These are phyloP conservation scores for Boletus coffeatus DNA, from an alignment of 1,284 basidiomycete species.

Conservation along the genomic window DNA sequence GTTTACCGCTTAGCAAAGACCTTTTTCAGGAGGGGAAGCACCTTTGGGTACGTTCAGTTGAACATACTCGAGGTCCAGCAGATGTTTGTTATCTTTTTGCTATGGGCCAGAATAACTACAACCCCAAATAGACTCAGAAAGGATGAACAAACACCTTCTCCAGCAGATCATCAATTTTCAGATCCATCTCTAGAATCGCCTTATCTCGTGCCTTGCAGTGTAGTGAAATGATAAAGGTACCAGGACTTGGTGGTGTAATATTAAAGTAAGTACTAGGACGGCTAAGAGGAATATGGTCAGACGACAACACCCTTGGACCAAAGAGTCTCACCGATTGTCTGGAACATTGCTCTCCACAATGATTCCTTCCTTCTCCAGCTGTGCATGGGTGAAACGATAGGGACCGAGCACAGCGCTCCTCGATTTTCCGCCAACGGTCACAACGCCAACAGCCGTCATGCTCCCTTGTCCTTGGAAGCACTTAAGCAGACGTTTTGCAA, in stretches of 20 bases:
- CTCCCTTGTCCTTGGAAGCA: conserved; percentile 78
- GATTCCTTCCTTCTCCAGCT: conserved; percentile 99
- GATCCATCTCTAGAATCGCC: conserved; percentile 99
- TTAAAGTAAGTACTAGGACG: conserved; percentile 99
- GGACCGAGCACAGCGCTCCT: conserved; percentile 90
- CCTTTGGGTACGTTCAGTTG: conserved; percentile 95
- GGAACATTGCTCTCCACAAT: conserved; percentile 99
- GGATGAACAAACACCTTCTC: conserved; percentile 67
- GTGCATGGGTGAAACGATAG: conserved; percentile 95
- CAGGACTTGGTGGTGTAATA: conserved; percentile 92
- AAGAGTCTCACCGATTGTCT: conserved; percentile 76
- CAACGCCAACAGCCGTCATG: conserved; percentile 87
- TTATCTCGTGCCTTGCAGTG: conserved; percentile 99
- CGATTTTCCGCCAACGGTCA: conserved; percentile 88
- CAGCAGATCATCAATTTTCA: conserved; percentile 97
- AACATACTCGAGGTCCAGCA: conserved; percentile 95
- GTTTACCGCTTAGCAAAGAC: conserved; percentile 80
- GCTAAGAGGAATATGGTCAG: conserved; percentile 37
- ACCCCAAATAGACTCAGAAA: not conserved
- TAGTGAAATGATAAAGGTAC: conserved; percentile 97
- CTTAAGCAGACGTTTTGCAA: conserved; percentile 95
- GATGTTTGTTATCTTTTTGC: conserved; percentile 98
- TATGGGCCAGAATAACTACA: conserved; percentile 33
- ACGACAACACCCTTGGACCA: not conserved
- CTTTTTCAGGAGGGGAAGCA: conserved; percentile 87